Evolutionary conservation across 768 basidiomycete species (phyloP), one percentile per base, ranked within the genome.

Genomic region (Podaxis sp.): DNA sequence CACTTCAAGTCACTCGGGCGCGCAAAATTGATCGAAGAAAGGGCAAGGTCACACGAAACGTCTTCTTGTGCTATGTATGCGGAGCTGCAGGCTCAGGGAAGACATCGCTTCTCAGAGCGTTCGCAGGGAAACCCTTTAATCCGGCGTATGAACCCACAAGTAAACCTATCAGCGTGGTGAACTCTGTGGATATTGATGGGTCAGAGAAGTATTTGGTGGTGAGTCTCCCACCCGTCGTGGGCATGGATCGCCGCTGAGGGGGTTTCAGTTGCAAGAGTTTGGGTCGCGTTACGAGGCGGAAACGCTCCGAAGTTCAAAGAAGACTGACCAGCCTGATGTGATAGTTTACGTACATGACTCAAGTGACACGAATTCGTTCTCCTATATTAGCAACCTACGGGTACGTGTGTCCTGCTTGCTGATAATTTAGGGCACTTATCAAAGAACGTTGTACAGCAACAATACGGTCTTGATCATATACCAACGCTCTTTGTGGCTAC

Each of bases 401-500:
- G 95, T 96, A 72, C 68, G 73, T 74, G 58, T 56, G 37, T 22
- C 26, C 17, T 46, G 6, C 17, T 40, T 38, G 8, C 28, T 22
- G 44, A 17, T 15, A 26, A 24, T 48, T 38, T 55, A 17, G 54
- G 54, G 33, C 13, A 24, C n/a, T 56, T n/a, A 56, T 40, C 38
- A 22, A 56, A 38, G 36, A 11, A 3, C 51, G 41, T 71, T 60
- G 50, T 58, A 38, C 75, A 97, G 95, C 96, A 98, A 93, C 95
- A 96, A 84, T 96, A 98, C 73, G 94, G 86, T 66, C 80, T 97
- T 33, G 95, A 98, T 73, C 91, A 94, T 73, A 93, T 98, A 72
- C 96, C 96, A 26, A 95, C 93, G 11, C 77, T 99, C 40, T 98
- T 99, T 73, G 95, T 99, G 26, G 96, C 96, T n/a, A 99, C 96